phyloP scores from a whole-genome alignment of 2,329 filamentous ascomycete species.

The Pestalotiopsis sp. region DNA sequence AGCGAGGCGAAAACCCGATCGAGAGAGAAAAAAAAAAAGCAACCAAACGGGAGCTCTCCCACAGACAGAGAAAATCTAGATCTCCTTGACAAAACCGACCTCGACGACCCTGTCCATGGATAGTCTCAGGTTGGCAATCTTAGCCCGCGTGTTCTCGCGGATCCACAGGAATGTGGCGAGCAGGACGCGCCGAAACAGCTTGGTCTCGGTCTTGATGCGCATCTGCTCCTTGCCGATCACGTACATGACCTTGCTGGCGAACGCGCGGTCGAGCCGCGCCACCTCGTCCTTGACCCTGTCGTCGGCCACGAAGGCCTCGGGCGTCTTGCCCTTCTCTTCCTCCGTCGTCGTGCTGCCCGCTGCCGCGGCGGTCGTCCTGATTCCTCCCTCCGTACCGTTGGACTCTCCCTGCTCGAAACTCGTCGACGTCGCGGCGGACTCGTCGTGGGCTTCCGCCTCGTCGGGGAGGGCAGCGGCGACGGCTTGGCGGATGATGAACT shows the following conservation, averaged over 20 bases:
- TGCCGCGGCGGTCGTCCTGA: constrained; percentile 9
- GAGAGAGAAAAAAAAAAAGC: background rate
- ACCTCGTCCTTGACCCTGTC: constrained; percentile 37
- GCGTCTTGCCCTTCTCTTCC: constrained; percentile 8
- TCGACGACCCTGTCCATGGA: constrained; percentile 63
- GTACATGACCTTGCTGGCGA: constrained; percentile 51
- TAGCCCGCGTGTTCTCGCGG: constrained; percentile 64
- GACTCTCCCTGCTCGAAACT: constrained; percentile 12
- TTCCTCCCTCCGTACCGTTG: constrained; percentile 2
- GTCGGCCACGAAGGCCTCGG: constrained; percentile 17
- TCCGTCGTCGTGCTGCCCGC: background rate
- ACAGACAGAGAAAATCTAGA: constrained; percentile 27
- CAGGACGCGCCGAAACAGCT: constrained; percentile 43
- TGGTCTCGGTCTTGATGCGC: constrained; percentile 42
- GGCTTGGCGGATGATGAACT: constrained; percentile 43
- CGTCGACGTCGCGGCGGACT: constrained; percentile 14
- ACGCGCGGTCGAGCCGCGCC: constrained; percentile 43
- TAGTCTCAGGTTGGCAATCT: constrained; percentile 63
- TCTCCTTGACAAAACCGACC: constrained; percentile 69
- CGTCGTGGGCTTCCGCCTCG: constrained; percentile 12
- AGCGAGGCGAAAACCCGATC: background rate
- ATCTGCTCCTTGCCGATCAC: constrained; percentile 64
- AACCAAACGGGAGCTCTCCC: no score
- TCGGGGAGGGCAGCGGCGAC: constrained; percentile 13
- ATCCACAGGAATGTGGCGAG: constrained; percentile 63